Base-by-base conservation (phyloP, 2,329 filamentous ascomycete genomes). In the Hypomyces rosellus region DNA sequence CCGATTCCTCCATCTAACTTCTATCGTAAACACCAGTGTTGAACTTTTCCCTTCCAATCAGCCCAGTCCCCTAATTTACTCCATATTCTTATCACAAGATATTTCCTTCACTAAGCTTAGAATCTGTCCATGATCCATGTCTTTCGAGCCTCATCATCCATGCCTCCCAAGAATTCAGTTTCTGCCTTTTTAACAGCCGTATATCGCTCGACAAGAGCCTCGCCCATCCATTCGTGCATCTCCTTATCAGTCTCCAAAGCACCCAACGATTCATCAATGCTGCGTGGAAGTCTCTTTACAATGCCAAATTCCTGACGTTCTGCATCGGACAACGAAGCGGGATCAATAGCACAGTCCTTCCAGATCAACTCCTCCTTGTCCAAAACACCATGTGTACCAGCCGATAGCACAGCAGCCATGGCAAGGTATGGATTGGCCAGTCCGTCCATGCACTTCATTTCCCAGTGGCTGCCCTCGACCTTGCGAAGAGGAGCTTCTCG, bases 381-480 rank as follows among this genome's bases (percentile, higher is more conserved):
- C 8, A 49, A 51, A 4, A 66, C 54, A 7, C 65, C 63, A 34
- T 58, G 44, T n/a, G 61, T 43, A 2, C 67, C 63, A 1, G 69
- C 64, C 1, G 62, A 56, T 3, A 70, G 38, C 2, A 70, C 52
- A 16, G 65, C 65, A 7, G 65, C 57, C 45, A 69, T 47, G 15
- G 65, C 85, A 2, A 95, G 66, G 62, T 93, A 95, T 48, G 84
- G 80, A 61, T 95, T 95, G 3, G 88, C 86, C 15, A 89, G 68
- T 0, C 88, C 89, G 60, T 95, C 89, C n/a, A 92, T 61, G 49
- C 78, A 81, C 61, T 89, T 85, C 18, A 95, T 59, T 67, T 95
- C 89, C 85, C 88, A 95, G 61, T 89, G 84, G 16, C 80, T 82
- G 2, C 65, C 70, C 3, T 72, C 70, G 44, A 89, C 77, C 63